Percentiles rank a stretch among this genome's conserved stretches.
Conservation (phyloP, 306 rosid species). For the Lithocarpus polystachyus region DNA sequence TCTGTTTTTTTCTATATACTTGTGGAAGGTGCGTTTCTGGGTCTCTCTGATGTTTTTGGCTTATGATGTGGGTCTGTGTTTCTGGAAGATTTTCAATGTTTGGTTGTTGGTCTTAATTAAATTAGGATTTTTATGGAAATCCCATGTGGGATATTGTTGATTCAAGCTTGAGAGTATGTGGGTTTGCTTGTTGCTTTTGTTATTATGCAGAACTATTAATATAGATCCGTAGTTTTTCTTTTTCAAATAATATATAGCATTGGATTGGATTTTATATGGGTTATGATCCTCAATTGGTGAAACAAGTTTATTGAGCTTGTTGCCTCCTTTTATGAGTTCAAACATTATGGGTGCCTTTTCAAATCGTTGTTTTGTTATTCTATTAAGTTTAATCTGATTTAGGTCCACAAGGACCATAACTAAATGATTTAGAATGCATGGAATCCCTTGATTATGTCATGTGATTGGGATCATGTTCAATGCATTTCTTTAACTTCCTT, state of each 20-base stretch:
- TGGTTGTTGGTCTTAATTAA: neutral
- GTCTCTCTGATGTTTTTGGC: neutral
- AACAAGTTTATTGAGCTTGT: conserved; percentile 1
- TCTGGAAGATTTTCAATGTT: neutral
- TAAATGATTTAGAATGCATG: neutral
- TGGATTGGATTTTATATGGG: neutral
- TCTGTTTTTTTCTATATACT: conserved; percentile 5
- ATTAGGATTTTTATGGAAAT: neutral
- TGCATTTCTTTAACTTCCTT: neutral
- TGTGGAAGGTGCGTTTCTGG: conserved; percentile 2
- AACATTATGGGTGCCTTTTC: neutral
- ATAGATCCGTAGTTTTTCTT: conserved; percentile 27
- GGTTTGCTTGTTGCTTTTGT: conserved; percentile 1
- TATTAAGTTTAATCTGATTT: neutral
- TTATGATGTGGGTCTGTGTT: neutral
- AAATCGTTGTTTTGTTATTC: neutral
- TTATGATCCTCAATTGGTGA: conserved; percentile 9
- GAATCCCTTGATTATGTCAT: neutral
- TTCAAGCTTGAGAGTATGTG: neutral
- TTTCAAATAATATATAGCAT: no score
- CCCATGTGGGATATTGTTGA: conserved; percentile 3
- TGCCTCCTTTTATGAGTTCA: neutral
- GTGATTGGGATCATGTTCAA: neutral
- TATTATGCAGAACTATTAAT: neutral
- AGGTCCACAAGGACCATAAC: neutral